Percentiles rank a stretch among this genome's conserved stretches.
Evolutionary conservation across 768 basidiomycete species (phyloP).

Genomic region (Amanita thiersii): DNA sequence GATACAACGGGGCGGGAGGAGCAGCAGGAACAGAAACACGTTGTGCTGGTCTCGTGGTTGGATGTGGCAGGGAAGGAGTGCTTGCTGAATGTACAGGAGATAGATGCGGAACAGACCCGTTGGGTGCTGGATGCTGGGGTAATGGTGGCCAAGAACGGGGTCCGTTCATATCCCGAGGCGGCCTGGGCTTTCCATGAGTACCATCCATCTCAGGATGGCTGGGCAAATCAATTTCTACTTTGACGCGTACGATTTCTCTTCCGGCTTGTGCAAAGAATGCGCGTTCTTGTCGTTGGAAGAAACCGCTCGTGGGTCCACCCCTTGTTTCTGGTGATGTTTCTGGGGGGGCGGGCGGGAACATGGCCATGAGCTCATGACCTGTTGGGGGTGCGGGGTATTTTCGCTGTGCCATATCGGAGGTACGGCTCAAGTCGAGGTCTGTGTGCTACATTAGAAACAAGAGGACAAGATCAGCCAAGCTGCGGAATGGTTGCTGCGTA

Average conservation of each 20-base stretch:
- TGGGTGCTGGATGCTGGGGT: conserved; percentile 15
- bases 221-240: conserved; percentile 58
- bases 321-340: conserved; percentile 45
- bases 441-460: conserved; percentile 8
- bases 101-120: conserved; percentile 20
- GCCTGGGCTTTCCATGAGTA: conserved; percentile 13
- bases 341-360: conserved; percentile 70
- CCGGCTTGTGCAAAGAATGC: conserved; percentile 77
- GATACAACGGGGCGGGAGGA: conserved; percentile 23
- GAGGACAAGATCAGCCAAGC: background rate
- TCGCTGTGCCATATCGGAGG: conserved; percentile 38
- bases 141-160: conserved; percentile 18
- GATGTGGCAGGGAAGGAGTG: conserved; percentile 24
- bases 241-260: conserved; percentile 68
- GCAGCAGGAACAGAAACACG: conserved; percentile 24
- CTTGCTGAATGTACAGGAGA: conserved; percentile 25
- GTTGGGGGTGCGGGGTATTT: conserved; percentile 72
- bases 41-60: conserved; percentile 23
- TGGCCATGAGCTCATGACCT: conserved; percentile 78
- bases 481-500: conserved; percentile 17
- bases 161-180: conserved; percentile 16
- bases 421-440: conserved; percentile 62
- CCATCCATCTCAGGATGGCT: conserved; percentile 23
- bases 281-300: conserved; percentile 69
- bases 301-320: conserved; percentile 61